Evolutionary conservation across 352 stramenopile species (phyloP), one percentile per base, ranked within the genome.

Genomic region (Pythium inflatum): DNA sequence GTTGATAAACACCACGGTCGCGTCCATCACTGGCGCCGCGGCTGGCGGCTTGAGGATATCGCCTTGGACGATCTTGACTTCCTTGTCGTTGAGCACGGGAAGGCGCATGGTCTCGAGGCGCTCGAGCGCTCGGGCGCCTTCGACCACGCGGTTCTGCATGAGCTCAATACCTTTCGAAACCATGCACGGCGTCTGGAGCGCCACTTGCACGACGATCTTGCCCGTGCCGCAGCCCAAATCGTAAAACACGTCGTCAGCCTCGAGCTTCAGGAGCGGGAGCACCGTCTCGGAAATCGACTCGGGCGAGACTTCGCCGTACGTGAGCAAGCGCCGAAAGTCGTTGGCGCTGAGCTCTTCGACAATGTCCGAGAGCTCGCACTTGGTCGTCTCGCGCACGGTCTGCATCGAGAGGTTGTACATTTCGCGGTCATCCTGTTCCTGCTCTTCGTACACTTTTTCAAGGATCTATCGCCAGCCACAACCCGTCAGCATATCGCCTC

Each of bases 1-100:
- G 73, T 95, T 95, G 67, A 95, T 92, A 62, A 95, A 95, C 45
- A 93, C 80, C 41, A 95, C 87, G 0, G 87, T 93, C 24, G 87
- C 87, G 30, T 93, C 85, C 75, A 80, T 80, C 62, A 93, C 74
- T 24, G 80, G 69, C 16, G 83, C 80, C 25, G 70, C 57, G 27
- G 79, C 73, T 3, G 85, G 83, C 48, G 85, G 84, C 40, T 77
- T 73, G 66, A 83, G 90, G 14, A 95, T 92, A 38, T 95, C 87
- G 11, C 87, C 87, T 33, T 87, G 85, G 33, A 91, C 78, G 28
- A 95, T 87, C 24, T 78, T 58, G 18, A 92, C 70, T n/a, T 68
- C 64, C 57, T 92, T 95, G 48, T 70, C 66, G 1, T 58, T 62
- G 25, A 92, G 72, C n/a, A 87, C 53, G 2, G 59, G 33, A 8